Base-by-base conservation (phyloP, 1,284 basidiomycete genomes). In the Tilletia indica region DNA sequence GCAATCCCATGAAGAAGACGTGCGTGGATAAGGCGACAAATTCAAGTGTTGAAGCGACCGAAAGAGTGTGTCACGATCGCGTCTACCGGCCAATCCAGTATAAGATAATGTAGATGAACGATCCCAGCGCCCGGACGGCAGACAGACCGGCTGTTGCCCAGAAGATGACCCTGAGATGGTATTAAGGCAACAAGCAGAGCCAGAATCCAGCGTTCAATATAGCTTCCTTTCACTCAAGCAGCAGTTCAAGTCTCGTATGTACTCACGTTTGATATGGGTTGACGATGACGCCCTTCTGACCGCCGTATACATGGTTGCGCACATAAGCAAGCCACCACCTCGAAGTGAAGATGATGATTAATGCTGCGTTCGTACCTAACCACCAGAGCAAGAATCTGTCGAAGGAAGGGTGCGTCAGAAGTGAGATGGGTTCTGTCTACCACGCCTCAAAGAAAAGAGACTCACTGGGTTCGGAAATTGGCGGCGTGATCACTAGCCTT, bases 401-500 rank as follows among this genome's bases (percentile, higher is more conserved):
- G 58, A 38, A 36, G 9, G 14, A 12, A 39, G 21, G 56, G 34
- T 79, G 96, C 94, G 73, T 97, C 9, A 45, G 42, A 9, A 45
- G 9, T 9, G 6, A 14, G 6, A 14, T 45, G 42, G 42, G 42
- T 45, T 45, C 42, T 14, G 14, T 45, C 14, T 45, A 45, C 14
- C 42, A 45, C 14, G 42, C 14, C 25, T 19, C 11, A n/a, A 61
- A 34, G 58, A 68, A 42, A 34, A 1, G 71, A n/a, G 3, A 71
- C 63, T 25, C 72, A n/a, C 49, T 71, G 74, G 31, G 69, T 73
- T 70, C 91, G 87, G 80, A 90, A 91, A 85, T 90, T 93, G 76
- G 91, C 88, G 84, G 92, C 91, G 79, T 90, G 90, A 85, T 96
- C 93, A n/a, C 89, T 88, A 78, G 93, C 91, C 86, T 94, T 95